Base-by-base conservation (phyloP, 768 basidiomycete species). In the Leccinum boreale region DNA sequence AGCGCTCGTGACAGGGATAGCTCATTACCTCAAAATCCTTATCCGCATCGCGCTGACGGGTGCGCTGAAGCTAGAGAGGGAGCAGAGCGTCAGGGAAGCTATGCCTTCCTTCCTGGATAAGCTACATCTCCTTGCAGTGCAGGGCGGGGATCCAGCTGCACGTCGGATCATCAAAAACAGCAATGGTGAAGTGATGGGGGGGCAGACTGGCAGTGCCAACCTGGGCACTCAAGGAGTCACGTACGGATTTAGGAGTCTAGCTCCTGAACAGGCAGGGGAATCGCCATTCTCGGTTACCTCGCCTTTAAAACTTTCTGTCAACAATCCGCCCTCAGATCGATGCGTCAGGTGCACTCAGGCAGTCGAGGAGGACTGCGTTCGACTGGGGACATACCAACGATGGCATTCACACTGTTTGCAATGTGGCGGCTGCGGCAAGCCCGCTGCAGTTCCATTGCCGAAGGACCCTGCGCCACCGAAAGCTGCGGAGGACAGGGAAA, bases 1-100 rank as follows among this genome's bases (percentile, higher is more conserved):
- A 35, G 94, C 95, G 17, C 85, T 99, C 50, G 97, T 99, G 61
- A 99, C 97, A 0, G 96, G 97, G n/a, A 81, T 99, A 35, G 97
- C 97, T 5, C 97, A 99, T 74, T 98, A 99, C 74, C 87, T 99
- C 70, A 99, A 99, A 79, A 98, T 99, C 74, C 85, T 99, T 54
- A 99, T 99, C 62, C 90, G 97, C 52, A 98, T 99, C 61, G 94
- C 97, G 3, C 79, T 99, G 48, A 98, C 97, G 0, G 95, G 94
- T 6, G 92, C 94, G 5, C 81, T 99, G 59, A 98, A 94, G 75
- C 81, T 99, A 31, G 97, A 99, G 74, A 81, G 94, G 57, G 97
- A 99, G 67, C 85, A 92, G 67, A 83, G 82, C 57, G 85, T 90
- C 49, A 79, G 83, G 45, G 87, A 89, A 57, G 94, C 94, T 1